Conservation (phyloP, 371 early-diverging fungal species). For the Entomophthora muscae region DNA sequence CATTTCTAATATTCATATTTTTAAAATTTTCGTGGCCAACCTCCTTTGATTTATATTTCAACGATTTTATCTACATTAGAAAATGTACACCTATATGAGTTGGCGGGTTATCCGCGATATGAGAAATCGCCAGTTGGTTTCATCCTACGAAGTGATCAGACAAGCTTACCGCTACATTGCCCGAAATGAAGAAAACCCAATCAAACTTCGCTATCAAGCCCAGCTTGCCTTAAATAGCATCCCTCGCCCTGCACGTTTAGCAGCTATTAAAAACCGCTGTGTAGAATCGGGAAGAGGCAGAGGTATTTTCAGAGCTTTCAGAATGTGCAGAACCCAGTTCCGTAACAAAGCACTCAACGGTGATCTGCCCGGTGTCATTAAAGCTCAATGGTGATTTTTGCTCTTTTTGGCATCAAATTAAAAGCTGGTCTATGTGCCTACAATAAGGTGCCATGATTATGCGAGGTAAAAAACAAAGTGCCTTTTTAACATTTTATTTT, state of each 20-base stretch:
- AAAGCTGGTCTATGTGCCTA: too few species aligned
- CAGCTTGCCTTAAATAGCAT: slow-evolving; percentile 56
- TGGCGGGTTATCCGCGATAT: slow-evolving; percentile 56
- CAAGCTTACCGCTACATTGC: slow-evolving; percentile 63
- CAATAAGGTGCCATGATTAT: too few species aligned
- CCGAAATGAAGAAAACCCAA: slow-evolving; percentile 55
- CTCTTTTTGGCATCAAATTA: too few species aligned
- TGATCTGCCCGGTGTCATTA: slow-evolving; percentile 66
- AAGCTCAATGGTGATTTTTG: slow-evolving; percentile 54
- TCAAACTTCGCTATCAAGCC: slow-evolving; percentile 64
- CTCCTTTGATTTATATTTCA: too few species aligned
- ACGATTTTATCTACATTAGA: too few species aligned
- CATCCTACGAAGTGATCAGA: slow-evolving; percentile 48
- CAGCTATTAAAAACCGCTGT: slow-evolving; percentile 58
- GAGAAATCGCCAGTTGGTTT: slow-evolving; percentile 46
- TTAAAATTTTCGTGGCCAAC: too few species aligned
- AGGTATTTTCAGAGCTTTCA: slow-evolving; percentile 64
- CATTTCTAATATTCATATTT: too few species aligned
- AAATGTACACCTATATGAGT: too few species aligned
- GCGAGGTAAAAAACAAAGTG: too few species aligned
- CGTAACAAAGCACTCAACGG: slow-evolving; percentile 65
- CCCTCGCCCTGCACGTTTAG: slow-evolving; percentile 48
- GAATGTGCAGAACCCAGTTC: slow-evolving; percentile 64
- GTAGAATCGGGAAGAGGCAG: slow-evolving; percentile 66
- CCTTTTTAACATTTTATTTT: too few species aligned